Conservation (phyloP, 257 asterid species). For the Eucommia ulmoides region DNA sequence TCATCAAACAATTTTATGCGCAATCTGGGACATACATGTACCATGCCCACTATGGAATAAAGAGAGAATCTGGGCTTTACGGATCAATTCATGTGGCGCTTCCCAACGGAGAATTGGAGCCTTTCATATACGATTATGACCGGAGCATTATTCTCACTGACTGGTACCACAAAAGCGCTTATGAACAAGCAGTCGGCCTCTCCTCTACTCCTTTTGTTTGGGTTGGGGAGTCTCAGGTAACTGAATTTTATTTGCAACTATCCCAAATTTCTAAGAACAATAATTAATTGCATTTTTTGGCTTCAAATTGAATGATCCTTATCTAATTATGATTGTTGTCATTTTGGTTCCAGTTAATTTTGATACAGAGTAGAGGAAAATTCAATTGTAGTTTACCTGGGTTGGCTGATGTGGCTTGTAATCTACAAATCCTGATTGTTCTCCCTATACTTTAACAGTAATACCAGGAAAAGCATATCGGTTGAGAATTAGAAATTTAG, state of each 20-base stretch:
- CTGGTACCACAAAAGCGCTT: not conserved
- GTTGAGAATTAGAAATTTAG: slow-evolving; percentile 33
- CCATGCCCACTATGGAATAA: not conserved
- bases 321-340: too few species aligned
- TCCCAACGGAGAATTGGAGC: not conserved
- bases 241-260: not conserved
- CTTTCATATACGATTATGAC: not conserved
- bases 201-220: not conserved
- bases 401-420: slow-evolving; percentile 27
- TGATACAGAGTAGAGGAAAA: slow-evolving; percentile 80
- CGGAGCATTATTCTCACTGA: not conserved
- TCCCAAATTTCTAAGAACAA: too few species aligned
- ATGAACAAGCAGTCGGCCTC: slow-evolving; percentile 1
- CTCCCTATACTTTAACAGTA: slow-evolving; percentile 43
- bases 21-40: not conserved
- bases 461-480: slow-evolving; percentile 53
- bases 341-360: slow-evolving; percentile 39
- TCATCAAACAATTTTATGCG: not conserved
- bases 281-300: too few species aligned
- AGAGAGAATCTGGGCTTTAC: not conserved
- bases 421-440: slow-evolving; percentile 61
- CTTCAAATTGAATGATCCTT: too few species aligned
- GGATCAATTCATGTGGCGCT: not conserved
- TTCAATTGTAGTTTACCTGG: slow-evolving; percentile 49
- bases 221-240: slow-evolving; percentile 1